Base-by-base conservation (phyloP, 2,329 filamentous ascomycete species). In the Hymenoscyphus albidus region DNA sequence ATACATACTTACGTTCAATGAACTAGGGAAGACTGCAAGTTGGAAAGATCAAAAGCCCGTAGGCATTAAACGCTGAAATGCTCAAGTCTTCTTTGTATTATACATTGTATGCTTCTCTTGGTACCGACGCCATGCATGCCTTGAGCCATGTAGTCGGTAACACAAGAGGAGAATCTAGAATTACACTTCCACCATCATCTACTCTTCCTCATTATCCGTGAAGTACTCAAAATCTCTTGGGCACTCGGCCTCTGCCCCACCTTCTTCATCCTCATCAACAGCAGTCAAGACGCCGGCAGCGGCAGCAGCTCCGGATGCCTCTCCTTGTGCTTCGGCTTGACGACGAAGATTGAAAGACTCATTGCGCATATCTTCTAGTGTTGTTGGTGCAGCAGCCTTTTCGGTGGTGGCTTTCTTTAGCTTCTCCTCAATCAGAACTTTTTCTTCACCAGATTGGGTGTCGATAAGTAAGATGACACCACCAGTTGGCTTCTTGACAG, bases 401-500 rank as follows among this genome's bases (percentile, higher is more conserved):
- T 88, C 86, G 0, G 81, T 86, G 1, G 83, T 83, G 3, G 84
- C 83, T 77, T 96, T 97, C 83, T 93, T 95, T 54, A 96, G 86
- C 81, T 96, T 97, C 77, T 98, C 87, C 76, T 98, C 95, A 58
- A 99, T 85, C 7, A 95, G 83, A 18, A 87, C 81, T 77, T 96
- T 96, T 58, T 88, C 79, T 76, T 96, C 90, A 1, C 87, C 85
- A 0, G 93, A 90, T 69, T 89, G 85, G 14, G 88, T 93, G 76
- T 99, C 95, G 63, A 91, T 83, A 27, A 99, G 86, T n/a, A 99
- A 84, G 40, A 98, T 88, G 44, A 96, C 92, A 70, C 95, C 95
- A 70, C 95, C 94, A 54, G 94, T 98, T 68, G 94, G 92, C 90
- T 96, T 88, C 81, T 91, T 92, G 66, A 98, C 93, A 42, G 95